Conservation (phyloP, 2,329 filamentous ascomycete species). For the Lecanicillium sp. region DNA sequence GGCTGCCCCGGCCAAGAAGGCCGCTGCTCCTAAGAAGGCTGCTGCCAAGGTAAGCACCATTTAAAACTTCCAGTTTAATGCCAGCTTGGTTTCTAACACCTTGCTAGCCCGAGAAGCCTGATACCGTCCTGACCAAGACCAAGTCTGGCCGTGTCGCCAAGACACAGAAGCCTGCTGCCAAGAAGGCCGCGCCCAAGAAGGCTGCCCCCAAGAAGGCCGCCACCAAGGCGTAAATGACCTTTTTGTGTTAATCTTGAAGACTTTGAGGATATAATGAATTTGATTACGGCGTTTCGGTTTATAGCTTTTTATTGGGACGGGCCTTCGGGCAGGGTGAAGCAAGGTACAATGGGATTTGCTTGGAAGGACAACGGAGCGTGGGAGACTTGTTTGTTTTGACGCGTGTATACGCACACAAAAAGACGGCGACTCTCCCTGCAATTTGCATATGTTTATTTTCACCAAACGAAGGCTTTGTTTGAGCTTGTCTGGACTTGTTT, state of each 20-base stretch:
- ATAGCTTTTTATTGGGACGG: slow-evolving; percentile 9
- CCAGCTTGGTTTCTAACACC: background rate
- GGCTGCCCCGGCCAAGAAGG: slow-evolving; percentile 21
- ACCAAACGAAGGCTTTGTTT: too few relatives aligned
- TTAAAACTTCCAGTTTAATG: background rate
- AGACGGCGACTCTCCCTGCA: too few relatives aligned
- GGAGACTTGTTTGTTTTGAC: too few relatives aligned
- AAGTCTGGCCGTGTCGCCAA: slow-evolving; percentile 83
- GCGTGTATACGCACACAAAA: too few relatives aligned
- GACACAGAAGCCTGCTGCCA: slow-evolving; percentile 41
- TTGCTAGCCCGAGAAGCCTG: slow-evolving; percentile 50
- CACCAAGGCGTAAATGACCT: slow-evolving; percentile 28
- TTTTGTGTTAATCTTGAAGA: background rate
- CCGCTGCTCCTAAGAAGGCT: slow-evolving; percentile 36
- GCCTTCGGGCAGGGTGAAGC: too few relatives aligned
- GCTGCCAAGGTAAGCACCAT: slow-evolving; percentile 18
- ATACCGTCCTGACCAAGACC: slow-evolving; percentile 66
- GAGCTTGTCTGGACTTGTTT: too few relatives aligned
- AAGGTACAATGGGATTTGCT: too few relatives aligned
- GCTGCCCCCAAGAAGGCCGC: slow-evolving; percentile 35
- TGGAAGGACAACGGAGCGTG: too few relatives aligned
- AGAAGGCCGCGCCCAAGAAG: slow-evolving; percentile 41
- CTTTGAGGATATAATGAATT: slow-evolving; percentile 8
- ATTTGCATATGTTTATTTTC: too few relatives aligned
- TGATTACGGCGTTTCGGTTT: slow-evolving; percentile 24